Evolutionary conservation across 345 rosid species (phyloP), one percentile per base, ranked within the genome.

Genomic region (Dipteronia dyeriana): DNA sequence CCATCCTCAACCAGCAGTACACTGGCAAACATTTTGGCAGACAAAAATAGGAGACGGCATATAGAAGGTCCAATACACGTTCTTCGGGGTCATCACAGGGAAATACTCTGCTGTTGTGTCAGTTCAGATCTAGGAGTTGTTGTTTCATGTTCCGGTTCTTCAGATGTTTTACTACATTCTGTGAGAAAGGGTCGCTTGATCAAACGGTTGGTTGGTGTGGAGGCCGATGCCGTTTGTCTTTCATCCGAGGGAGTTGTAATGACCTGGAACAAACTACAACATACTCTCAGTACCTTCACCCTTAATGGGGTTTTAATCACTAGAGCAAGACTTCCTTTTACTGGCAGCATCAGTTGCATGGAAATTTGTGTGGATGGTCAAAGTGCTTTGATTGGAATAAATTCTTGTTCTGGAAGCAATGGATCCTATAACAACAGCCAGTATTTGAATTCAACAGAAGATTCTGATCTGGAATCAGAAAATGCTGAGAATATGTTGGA

Each of bases 41-140:
- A 87, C 75, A 96, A 85, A 82, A 81, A 78, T 79, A 86, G 93
- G 82, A 89, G 81, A 70, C 85, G 75, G 57, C 88, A 87, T 29
- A 83, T 96, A 78, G 98, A 96, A 87, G 99, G 99, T 79, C 98
- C 98, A 11, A 76, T 94, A 75, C 98, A 96, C 80, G 97, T 92
- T 76, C 93, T 96, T 23, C 94, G 97, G 64, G 98, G 99, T 45
- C 98, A 96, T 60, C 90, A 76, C 65, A 79, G 83, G 73, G 97
- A 94, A 77, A 79, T 96, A 82, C 81, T 87, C 43, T 86, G 87
- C 80, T 94, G 98, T 80, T 92, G 95, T 75, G 89, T 94, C 74
- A 96, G 90, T 84, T 92, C 98, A 38, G 97, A 92, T 84, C 89
- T 90, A 45, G 98, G 99, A 74, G 80, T 96, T 59, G 89, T 87